Evolutionary conservation across 495 filamentous ascomycete species (phyloP).

Genomic region (Recurvomyces mirabilis): DNA sequence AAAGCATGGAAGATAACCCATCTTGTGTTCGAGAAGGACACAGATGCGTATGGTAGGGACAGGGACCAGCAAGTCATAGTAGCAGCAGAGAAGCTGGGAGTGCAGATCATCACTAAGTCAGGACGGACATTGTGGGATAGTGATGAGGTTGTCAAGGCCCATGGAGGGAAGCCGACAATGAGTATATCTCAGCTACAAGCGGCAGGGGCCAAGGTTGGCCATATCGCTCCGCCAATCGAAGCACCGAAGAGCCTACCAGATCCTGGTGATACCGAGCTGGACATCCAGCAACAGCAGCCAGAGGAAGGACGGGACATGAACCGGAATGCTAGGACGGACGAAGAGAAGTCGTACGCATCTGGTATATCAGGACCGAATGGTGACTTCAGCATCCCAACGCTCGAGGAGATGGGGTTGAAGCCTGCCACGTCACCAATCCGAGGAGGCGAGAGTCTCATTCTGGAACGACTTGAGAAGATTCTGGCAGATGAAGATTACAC

Average conservation of each 20-base stretch:
- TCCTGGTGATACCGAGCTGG: constrained; percentile 46
- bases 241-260: constrained; percentile 45
- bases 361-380: constrained; percentile 47
- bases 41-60: constrained; percentile 53
- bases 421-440: constrained; percentile 46
- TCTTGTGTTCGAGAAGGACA: constrained; percentile 64
- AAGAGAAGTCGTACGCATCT: constrained; percentile 42
- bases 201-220: constrained; percentile 37
- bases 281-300: constrained; percentile 40
- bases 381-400: constrained; percentile 50
- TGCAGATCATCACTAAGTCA: constrained; percentile 46
- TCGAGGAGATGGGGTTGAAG: constrained; percentile 51
- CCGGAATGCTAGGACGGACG: constrained; percentile 32
- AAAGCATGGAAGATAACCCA: constrained; percentile 56
- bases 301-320: constrained; percentile 44
- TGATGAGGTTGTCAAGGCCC: constrained; percentile 50
- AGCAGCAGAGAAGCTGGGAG: constrained; percentile 48
- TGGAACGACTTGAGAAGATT: constrained; percentile 43
- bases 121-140: constrained; percentile 59
- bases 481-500: constrained; percentile 46
- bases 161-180: constrained; percentile 58
- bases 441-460: constrained; percentile 51
- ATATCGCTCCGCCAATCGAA: constrained; percentile 44
- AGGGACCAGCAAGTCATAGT: constrained; percentile 44
- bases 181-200: constrained; percentile 49